These are phyloP conservation scores for Tritrichomonas musculus DNA, from an alignment of 208 protist species.

Conservation along the genomic window DNA sequence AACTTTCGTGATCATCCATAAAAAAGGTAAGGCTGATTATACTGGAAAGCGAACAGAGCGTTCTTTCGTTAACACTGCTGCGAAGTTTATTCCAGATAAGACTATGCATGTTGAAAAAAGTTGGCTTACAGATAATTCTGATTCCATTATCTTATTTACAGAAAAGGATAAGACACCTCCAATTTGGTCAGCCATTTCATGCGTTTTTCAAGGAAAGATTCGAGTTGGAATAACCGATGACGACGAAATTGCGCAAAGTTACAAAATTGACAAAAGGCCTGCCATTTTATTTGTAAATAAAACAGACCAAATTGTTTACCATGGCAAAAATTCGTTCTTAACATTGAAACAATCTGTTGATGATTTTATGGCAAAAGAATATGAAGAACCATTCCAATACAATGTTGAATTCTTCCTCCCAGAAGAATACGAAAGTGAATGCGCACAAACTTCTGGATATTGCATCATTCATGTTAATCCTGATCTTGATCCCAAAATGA, in stretches of 20 bases:
- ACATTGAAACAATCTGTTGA: background rate
- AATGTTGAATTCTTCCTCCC: background rate
- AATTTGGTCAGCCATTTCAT: background rate
- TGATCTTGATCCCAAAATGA: background rate
- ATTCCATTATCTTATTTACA: background rate
- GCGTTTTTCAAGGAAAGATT: background rate
- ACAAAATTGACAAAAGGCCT: background rate
- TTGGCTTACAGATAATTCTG: background rate
- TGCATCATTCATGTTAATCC: background rate
- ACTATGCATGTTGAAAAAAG: background rate
- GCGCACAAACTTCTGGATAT: background rate
- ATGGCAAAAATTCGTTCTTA: background rate
- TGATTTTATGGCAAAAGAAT: background rate
- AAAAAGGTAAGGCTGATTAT: background rate
- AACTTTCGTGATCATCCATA: background rate
- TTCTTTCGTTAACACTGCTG: background rate
- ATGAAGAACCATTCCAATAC: background rate
- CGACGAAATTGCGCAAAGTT: background rate
- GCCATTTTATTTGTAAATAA: background rate
- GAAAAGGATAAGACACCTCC: background rate
- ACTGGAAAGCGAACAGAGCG: background rate
- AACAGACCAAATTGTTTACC: background rate
- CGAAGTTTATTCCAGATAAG: constrained; percentile 1
- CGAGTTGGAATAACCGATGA: background rate
- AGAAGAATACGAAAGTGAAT: background rate